phyloP scores from a whole-genome alignment of 208 protist genomes.

The Balamuthia mandrillaris region DNA sequence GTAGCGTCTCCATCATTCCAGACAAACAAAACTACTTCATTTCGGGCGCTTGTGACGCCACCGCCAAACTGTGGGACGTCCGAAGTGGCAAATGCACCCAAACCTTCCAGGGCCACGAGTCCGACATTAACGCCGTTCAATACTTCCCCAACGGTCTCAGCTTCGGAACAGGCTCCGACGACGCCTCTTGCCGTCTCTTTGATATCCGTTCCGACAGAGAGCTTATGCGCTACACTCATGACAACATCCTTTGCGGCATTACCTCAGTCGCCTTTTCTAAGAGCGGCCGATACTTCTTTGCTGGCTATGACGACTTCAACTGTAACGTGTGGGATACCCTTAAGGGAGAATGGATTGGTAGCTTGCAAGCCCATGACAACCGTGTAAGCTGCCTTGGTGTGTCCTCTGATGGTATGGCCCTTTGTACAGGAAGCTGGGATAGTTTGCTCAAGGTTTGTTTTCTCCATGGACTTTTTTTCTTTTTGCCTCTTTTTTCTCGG shows the following conservation, averaged over 20 bases:
- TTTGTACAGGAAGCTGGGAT: slow-evolving; percentile 84
- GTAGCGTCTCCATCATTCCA: slow-evolving; percentile 52
- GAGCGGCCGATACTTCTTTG: slow-evolving; percentile 74
- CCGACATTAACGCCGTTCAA: slow-evolving; percentile 68
- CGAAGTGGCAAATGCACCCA: slow-evolving; percentile 69
- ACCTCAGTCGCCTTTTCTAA: slow-evolving; percentile 76
- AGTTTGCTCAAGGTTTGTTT: neutral
- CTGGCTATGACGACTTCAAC: slow-evolving; percentile 82
- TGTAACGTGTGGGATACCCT: slow-evolving; percentile 85
- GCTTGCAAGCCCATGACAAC: slow-evolving; percentile 78
- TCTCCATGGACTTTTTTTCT: neutral
- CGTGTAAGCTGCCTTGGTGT: slow-evolving; percentile 78
- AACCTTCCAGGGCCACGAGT: slow-evolving; percentile 80
- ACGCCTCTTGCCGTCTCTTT: slow-evolving; percentile 79
- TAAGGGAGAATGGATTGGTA: slow-evolving; percentile 65
- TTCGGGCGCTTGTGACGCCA: slow-evolving; percentile 77
- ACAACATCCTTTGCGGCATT: slow-evolving; percentile 79
- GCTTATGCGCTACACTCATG: slow-evolving; percentile 72
- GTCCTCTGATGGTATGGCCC: slow-evolving; percentile 75
- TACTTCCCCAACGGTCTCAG: slow-evolving; percentile 77
- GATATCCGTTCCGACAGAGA: slow-evolving; percentile 81
- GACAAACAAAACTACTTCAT: slow-evolving; percentile 77
- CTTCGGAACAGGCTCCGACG: slow-evolving; percentile 82
- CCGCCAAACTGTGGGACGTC: slow-evolving; percentile 81
- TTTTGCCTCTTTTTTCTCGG: neutral